A percentile compares a stretch with the other conserved stretches of the same genome.
phyloP scores from a whole-genome alignment of 306 rosid species.

The Fragaria vesca region DNA sequence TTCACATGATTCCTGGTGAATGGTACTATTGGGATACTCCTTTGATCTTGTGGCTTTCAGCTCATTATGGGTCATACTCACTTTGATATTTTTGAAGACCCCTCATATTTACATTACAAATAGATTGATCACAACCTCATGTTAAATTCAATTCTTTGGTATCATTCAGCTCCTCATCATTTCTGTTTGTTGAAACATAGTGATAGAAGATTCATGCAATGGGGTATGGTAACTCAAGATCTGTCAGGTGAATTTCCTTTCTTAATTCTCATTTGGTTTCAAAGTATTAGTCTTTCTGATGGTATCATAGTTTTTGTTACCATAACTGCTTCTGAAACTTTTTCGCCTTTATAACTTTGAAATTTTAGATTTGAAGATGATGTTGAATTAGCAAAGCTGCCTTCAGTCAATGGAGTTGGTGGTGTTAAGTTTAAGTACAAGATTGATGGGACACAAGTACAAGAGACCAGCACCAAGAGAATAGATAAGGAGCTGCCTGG shows the following conservation, averaged over 20 bases:
- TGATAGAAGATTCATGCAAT: slow-evolving; percentile 34
- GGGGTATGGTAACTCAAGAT: slow-evolving; percentile 67
- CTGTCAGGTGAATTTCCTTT: slow-evolving; percentile 51
- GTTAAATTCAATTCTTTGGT: slow-evolving; percentile 4
- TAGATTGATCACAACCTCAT: slow-evolving; percentile 17
- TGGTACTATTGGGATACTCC: slow-evolving; percentile 19
- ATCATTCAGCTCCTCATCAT: background rate
- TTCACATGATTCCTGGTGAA: slow-evolving; percentile 45
- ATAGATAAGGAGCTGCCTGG: slow-evolving; percentile 17
- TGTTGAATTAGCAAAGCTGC: slow-evolving; percentile 27
- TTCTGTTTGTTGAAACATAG: slow-evolving; percentile 28
- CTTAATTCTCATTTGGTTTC: slow-evolving; percentile 5
- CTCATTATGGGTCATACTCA: slow-evolving; percentile 25
- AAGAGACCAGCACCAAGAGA: slow-evolving; percentile 16
- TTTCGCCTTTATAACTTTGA: background rate
- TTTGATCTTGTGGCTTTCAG: slow-evolving; percentile 34
- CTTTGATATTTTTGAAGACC: slow-evolving; percentile 13
- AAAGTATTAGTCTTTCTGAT: background rate
- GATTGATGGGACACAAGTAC: slow-evolving; percentile 32
- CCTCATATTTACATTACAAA: background rate
- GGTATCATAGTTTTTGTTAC: background rate
- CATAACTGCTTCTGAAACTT: background rate
- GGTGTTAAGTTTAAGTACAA: slow-evolving; percentile 35
- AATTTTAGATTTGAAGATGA: slow-evolving; percentile 42
- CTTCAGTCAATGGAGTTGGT: slow-evolving; percentile 24